Evolutionary conservation across 176 grass and related monocot species (phyloP).

Genomic region (Dendrocalamus sinicus): DNA sequence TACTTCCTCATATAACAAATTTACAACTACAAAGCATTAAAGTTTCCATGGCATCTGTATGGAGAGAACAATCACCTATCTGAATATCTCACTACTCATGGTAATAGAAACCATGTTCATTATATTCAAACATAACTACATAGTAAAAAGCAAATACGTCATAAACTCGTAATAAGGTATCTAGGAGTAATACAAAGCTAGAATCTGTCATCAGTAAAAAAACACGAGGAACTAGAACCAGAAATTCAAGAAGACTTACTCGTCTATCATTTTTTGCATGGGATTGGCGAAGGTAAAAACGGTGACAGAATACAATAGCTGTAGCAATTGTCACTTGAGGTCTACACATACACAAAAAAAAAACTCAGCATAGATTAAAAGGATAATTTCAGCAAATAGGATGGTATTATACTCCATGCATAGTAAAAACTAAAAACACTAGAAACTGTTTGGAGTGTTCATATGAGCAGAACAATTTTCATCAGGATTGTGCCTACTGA

Average conservation of each 20-base stretch:
- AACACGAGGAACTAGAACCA: constrained; percentile 1
- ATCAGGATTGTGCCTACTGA: background rate
- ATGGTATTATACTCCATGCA: constrained; percentile 10
- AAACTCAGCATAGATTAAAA: constrained; percentile 15
- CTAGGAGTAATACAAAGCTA: constrained; percentile 22
- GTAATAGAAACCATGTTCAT: background rate
- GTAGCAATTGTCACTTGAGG: constrained; percentile 94
- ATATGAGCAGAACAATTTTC: constrained; percentile 11
- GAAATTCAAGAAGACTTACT: constrained; percentile 59
- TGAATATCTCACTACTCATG: background rate
- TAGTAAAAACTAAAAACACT: constrained; percentile 3
- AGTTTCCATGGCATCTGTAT: background rate
- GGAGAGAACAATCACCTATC: constrained; percentile 14
- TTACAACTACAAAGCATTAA: background rate
- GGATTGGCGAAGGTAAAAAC: constrained; percentile 92
- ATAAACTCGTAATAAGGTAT: background rate
- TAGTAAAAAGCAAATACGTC: constrained; percentile 15
- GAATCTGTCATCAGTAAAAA: background rate
- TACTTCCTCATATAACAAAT: background rate
- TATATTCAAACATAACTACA: constrained; percentile 14
- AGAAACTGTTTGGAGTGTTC: background rate
- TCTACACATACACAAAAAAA: constrained; percentile 46
- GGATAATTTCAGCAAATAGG: background rate
- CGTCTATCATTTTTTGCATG: constrained; percentile 93
- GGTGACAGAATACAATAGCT: constrained; percentile 91